These are phyloP conservation scores for Nakazawaea pomicola DNA, from an alignment of 805 yeast species.

Conservation along the genomic window DNA sequence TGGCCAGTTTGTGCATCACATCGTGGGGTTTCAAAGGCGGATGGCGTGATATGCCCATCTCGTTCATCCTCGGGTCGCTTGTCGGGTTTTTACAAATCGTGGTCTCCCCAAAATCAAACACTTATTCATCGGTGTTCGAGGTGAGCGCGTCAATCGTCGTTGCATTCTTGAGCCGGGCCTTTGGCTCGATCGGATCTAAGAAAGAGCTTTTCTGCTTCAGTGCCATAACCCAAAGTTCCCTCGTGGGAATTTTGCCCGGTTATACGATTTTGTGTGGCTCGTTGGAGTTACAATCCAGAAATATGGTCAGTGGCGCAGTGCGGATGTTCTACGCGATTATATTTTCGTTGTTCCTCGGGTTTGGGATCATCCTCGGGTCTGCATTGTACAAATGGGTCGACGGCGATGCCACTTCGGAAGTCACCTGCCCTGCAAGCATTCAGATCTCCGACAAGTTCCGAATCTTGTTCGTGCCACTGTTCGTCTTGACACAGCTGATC, in stretches of 20 bases:
- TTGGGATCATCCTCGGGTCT: constrained; percentile 83
- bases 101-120: constrained; percentile 67
- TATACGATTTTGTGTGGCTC: constrained; percentile 81
- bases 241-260: constrained; percentile 81
- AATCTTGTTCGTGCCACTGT: constrained; percentile 67
- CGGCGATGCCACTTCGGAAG: constrained; percentile 48
- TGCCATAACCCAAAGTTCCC: constrained; percentile 75
- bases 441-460: constrained; percentile 46
- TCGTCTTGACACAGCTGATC: constrained; percentile 43
- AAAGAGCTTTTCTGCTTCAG: constrained; percentile 67
- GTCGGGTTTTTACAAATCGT: constrained; percentile 72
- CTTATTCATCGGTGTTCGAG: constrained; percentile 78
- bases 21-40: constrained; percentile 75
- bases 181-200: constrained; percentile 63
- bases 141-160: constrained; percentile 76
- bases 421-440: constrained; percentile 37
- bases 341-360: constrained; percentile 74
- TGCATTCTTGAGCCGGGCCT: constrained; percentile 72
- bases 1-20: constrained; percentile 66
- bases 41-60: constrained; percentile 74
- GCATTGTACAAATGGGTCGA: constrained; percentile 87
- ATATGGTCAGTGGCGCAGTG: constrained; percentile 80
- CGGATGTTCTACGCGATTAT: constrained; percentile 88
- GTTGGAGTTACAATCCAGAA: constrained; percentile 72
- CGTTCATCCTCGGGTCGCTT: constrained; percentile 65